These are phyloP conservation scores for Ampelocalamus luodianensis DNA, from an alignment of 176 grass and related monocot genomes.

Conservation along the genomic window DNA sequence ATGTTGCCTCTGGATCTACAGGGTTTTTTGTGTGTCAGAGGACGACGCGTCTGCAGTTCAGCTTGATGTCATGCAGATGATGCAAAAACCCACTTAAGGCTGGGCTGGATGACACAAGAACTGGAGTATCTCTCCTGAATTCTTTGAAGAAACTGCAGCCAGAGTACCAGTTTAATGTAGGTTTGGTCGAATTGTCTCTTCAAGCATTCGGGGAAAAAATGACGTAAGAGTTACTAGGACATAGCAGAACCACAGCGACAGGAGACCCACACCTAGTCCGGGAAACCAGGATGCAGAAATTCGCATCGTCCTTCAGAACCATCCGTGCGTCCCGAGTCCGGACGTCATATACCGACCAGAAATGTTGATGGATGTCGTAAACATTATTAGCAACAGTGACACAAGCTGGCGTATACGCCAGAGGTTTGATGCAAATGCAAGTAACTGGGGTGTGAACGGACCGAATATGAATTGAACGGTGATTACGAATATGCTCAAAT, in stretches of 20 bases:
- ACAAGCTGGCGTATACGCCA: background rate
- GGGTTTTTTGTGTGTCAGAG: too few relatives aligned
- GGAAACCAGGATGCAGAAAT: background rate
- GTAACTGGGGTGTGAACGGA: too few relatives aligned
- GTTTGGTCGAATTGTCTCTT: background rate
- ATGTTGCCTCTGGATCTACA: background rate
- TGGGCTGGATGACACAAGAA: background rate
- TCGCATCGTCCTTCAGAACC: background rate
- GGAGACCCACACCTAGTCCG: background rate
- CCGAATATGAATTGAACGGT: too few relatives aligned
- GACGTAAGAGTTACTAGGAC: background rate
- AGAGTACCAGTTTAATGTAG: background rate
- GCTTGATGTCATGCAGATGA: background rate
- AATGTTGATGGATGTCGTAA: background rate
- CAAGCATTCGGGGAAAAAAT: background rate
- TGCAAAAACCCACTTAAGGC: background rate
- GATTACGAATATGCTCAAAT: too few relatives aligned
- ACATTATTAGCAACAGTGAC: background rate
- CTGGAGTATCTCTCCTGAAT: background rate
- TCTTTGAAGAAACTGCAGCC: background rate
- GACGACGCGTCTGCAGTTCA: too few relatives aligned
- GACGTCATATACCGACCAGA: background rate
- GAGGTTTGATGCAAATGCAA: slow-evolving; percentile 12
- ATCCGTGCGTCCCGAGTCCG: background rate
- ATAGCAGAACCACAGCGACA: background rate